Base-by-base conservation (phyloP, 371 early-diverging fungal genomes). In the Coemansia sp. region DNA sequence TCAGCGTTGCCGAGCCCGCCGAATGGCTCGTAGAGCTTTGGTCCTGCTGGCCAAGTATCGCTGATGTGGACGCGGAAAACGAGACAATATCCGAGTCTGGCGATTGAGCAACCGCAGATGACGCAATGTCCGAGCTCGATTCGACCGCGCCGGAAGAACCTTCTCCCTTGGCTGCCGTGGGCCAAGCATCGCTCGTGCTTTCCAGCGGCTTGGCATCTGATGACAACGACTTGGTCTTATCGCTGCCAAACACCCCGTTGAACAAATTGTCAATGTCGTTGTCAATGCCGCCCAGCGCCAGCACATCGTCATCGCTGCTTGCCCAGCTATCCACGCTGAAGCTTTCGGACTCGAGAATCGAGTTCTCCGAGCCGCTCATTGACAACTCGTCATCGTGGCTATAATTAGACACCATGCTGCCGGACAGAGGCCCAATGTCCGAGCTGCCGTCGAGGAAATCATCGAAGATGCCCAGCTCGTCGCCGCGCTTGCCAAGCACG, bases 271-370 rank as follows among this genome's bases (percentile, higher is more conserved):
- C 43, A 43, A 14, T 42, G 6, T 12, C 16, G 11, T 8, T 16
- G n/a, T 66, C 66, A 31, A 66, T 55, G 4, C 66, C 66, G 31
- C 66, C 64, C 65, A 55, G 64, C 3, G 65, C 65, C 43, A 65
- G n/a, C 38, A 38, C 9, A 38, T 38, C 9, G 9, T 38, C 38
- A 38, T 7, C 9, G 41, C 41, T 12, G 41, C 41, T 41, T 26
- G 26, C 26, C 26, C 26, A 26, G 26, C 26, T 26, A 26, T 26
- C 26, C 26, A 26, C 26, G 41, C 41, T 41, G 41, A 4, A 11
- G 11, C 8, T 11, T 41, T 41, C 41, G 8, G 11, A 8, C 41
- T 34, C 35, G 14, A 11, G 16, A 12, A 42, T 43, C 47, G 26
- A 47, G 26, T 16, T 16, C 55, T 26, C 35, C 57, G 14, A 55